These are phyloP conservation scores for Orbilia oligospora DNA, from an alignment of 2,329 filamentous ascomycete genomes.

Conservation along the genomic window DNA sequence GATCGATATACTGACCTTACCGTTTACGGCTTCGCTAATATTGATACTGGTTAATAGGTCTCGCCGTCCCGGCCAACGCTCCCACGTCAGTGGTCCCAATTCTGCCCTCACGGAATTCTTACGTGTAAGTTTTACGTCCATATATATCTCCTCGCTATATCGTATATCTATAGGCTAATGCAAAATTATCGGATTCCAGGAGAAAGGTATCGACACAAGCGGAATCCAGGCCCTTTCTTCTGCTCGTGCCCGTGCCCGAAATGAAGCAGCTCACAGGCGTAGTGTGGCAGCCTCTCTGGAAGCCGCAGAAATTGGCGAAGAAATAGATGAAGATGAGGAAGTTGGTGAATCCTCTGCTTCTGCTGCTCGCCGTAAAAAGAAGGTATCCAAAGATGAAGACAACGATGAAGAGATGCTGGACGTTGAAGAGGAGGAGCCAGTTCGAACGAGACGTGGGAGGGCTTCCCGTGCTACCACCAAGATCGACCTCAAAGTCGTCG, in stretches of 20 bases:
- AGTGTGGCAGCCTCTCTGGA: background rate
- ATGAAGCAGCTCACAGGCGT: background rate
- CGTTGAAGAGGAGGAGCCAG: constrained; percentile 21
- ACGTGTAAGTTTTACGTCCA: constrained; percentile 52
- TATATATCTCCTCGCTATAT: background rate
- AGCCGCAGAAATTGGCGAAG: background rate
- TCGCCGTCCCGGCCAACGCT: constrained; percentile 23
- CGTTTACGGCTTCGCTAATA: constrained; percentile 11
- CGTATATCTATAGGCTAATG: background rate
- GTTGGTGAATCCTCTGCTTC: constrained; percentile 46
- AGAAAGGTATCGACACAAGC: constrained; percentile 62
- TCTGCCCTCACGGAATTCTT: constrained; percentile 64
- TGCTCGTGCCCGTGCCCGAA: constrained; percentile 19
- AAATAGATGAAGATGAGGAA: constrained; percentile 14
- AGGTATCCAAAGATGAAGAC: constrained; percentile 13
- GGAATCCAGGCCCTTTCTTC: constrained; percentile 54
- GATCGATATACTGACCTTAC: background rate
- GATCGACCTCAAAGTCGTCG: background rate
- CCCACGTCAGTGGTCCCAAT: constrained; percentile 59
- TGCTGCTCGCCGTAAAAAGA: constrained; percentile 28
- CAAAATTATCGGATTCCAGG: constrained; percentile 39
- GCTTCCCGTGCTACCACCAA: constrained; percentile 35
- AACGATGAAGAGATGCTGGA: constrained; percentile 30
- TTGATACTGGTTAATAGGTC: constrained; percentile 12
- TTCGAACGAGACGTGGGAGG: constrained; percentile 19